Evolutionary conservation across 805 yeast genomes (phyloP).

Genomic region (Ogataea salicorniae): DNA sequence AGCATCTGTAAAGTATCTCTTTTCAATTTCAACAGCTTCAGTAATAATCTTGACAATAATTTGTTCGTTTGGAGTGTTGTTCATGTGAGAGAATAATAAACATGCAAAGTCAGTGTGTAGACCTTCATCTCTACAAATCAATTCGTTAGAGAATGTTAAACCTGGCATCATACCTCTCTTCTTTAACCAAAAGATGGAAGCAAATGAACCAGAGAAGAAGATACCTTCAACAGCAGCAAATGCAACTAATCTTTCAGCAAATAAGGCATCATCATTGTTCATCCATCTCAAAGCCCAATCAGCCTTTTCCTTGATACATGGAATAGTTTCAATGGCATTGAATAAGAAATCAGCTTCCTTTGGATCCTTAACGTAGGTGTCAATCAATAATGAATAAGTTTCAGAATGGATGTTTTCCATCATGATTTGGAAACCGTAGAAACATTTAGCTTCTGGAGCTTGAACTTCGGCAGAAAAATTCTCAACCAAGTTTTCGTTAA

Average conservation of each 20-base stretch:
- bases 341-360: constrained; percentile 85
- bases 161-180: constrained; percentile 99
- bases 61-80: constrained; percentile 76
- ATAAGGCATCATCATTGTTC: constrained; percentile 77
- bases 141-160: constrained; percentile 93
- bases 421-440: constrained; percentile 99
- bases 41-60: constrained; percentile 83
- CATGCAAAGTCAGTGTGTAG: constrained; percentile 98
- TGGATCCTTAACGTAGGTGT: constrained; percentile 93
- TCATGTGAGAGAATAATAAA: constrained; percentile 84
- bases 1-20: constrained; percentile 92
- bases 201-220: constrained; percentile 97
- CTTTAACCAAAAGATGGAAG: constrained; percentile 97
- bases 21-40: constrained; percentile 93
- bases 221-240: constrained; percentile 99
- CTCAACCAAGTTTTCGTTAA: constrained; percentile 95
- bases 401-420: constrained; percentile 99
- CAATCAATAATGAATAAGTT: constrained; percentile 91
- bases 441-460: constrained; percentile 95
- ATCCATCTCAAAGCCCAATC: constrained; percentile 99
- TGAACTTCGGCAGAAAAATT: constrained; percentile 97
- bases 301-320: constrained; percentile 95
- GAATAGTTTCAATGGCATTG: constrained; percentile 94
- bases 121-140: constrained; percentile 98
- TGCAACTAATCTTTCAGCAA: constrained; percentile 94